Evolutionary conservation across 2,329 filamentous ascomycete genomes (phyloP), one percentile per base, ranked within the genome.

Genomic region (Claviceps maximensis): DNA sequence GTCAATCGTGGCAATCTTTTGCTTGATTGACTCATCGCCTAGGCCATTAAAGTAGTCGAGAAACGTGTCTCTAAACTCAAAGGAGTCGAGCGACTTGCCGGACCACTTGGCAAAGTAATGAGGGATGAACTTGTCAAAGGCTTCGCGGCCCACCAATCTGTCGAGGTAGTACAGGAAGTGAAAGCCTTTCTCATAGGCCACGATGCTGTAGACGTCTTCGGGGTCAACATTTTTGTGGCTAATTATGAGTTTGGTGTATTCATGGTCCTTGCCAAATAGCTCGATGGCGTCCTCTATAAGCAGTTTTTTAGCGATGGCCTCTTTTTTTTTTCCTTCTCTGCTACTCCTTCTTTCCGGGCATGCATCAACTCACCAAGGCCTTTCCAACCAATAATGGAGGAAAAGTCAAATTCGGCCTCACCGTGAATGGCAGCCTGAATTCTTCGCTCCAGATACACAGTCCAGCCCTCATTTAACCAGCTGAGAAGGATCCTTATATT

Each of bases 161-260:
- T 98, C 93, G 15, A 98, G 82, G 62, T 90, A 84, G 68, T 89
- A 96, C 47, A 98, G 76, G 68, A 97, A 94, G 64, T 87, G 87
- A 70, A 95, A 97, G 3, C 91, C 91, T 71, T 98, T 97, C 66
- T 97, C 91, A 63, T 98, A 98, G 0, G 93, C 89, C 36, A 97
- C 76, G 27, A 82, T 86, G 59, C 87, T 94, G 72, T 97, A 98
- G 1, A 91, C 87, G 67, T 98, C 93, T 66, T 97, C 93, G 0
- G 93, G 93, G 61, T 97, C 91, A 59, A 93, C 84, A 54, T 88
- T 89, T 65, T 91, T 87, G 58, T 97, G 83, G 65, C 88, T 83
- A 55, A 90, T 79, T 59, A 95, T 82, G 52, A 98, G 78, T 67
- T 94, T 94, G 8, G 93, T 98, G 71, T 93, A 97, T 61, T 91